Conservation (phyloP, 352 stramenopile species). For the Elongisporangium prolatum region DNA sequence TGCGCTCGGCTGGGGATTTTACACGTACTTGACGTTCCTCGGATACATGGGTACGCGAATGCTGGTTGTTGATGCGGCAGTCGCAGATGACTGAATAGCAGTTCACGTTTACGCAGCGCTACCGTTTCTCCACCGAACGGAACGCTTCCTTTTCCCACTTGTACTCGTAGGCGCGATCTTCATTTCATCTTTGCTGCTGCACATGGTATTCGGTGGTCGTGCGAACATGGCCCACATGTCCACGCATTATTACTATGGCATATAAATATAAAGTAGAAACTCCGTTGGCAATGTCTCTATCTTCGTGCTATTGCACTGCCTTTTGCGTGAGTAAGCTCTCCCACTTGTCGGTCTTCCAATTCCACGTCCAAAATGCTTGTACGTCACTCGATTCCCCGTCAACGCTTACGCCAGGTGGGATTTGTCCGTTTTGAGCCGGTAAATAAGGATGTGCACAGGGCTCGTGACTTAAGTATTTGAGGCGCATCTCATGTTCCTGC, state of each 20-base stretch:
- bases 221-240: slow-evolving; percentile 77
- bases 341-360: not conserved
- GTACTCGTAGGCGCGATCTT: slow-evolving; percentile 73
- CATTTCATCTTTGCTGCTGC: slow-evolving; percentile 76
- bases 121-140: slow-evolving; percentile 87
- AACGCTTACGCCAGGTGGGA: not conserved
- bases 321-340: not conserved
- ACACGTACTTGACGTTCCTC: slow-evolving; percentile 98
- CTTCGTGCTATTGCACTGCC: not conserved
- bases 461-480: not conserved
- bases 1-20: slow-evolving; percentile 90
- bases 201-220: slow-evolving; percentile 54
- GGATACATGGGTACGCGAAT: slow-evolving; percentile 88
- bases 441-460: not conserved
- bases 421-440: not conserved
- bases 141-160: slow-evolving; percentile 86
- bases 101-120: slow-evolving; percentile 37
- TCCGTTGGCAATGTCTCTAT: not conserved
- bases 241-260: slow-evolving; percentile 71
- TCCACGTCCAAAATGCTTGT: not conserved
- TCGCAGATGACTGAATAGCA: slow-evolving; percentile 2
- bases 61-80: not conserved
- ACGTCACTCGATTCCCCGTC: not conserved
- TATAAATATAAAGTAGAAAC: not conserved
- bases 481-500: not conserved